phyloP scores from a whole-genome alignment of 2,329 filamentous ascomycete genomes.

The Xylaria sp. region DNA sequence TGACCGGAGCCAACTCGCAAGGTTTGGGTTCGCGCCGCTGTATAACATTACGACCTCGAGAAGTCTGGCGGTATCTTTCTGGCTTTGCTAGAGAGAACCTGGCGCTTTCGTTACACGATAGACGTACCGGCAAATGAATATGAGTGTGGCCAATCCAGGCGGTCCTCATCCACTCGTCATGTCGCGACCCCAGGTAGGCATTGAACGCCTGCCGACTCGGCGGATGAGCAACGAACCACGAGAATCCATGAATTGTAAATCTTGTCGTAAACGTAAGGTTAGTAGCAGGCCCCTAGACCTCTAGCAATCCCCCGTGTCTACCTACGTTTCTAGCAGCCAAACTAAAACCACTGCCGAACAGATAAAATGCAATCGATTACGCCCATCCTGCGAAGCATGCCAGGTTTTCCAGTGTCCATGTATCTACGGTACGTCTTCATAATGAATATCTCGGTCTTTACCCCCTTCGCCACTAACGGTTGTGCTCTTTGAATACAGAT shows the following conservation, averaged over 20 bases:
- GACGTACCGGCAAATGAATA: conserved; percentile 55
- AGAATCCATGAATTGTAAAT: conserved; percentile 96
- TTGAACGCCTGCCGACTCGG: conserved; percentile 78
- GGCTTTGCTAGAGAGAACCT: background rate
- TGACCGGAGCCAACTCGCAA: conserved; percentile 26
- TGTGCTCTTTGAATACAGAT: conserved; percentile 62
- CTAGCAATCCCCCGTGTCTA: conserved; percentile 15
- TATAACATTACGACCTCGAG: conserved; percentile 16
- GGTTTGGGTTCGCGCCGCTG: conserved; percentile 3
- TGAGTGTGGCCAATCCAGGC: conserved; percentile 54
- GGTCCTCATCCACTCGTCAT: conserved; percentile 64
- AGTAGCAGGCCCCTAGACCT: conserved; percentile 40
- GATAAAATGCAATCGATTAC: conserved; percentile 92
- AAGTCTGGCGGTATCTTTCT: conserved; percentile 4
- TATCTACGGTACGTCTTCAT: conserved; percentile 76
- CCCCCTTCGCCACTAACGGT: conserved; percentile 32
- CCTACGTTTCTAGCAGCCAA: conserved; percentile 18
- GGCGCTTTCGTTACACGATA: conserved; percentile 40
- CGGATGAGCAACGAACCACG: conserved; percentile 76
- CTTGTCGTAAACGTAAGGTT: conserved; percentile 91
- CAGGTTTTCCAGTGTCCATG: conserved; percentile 89
- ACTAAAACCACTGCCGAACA: conserved; percentile 53
- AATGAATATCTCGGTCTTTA: background rate
- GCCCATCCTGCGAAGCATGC: conserved; percentile 87
- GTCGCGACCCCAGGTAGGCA: conserved; percentile 81